Conservation (phyloP, 768 basidiomycete species). For the Naganishia vishniacii region DNA sequence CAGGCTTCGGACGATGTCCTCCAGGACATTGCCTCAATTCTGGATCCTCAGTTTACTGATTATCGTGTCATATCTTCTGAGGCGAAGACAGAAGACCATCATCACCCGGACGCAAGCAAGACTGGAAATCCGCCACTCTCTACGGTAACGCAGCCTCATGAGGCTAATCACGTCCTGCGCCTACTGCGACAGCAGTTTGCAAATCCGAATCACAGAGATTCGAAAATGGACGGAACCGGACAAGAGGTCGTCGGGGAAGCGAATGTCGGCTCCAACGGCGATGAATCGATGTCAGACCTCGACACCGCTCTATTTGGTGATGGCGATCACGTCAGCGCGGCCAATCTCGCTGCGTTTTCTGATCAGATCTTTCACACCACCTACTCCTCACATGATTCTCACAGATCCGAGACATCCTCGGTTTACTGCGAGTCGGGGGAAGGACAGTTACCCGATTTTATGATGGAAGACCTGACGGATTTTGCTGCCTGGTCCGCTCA, state of each 20-base stretch:
- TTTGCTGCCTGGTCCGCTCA: slow-evolving; percentile 20
- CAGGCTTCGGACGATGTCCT: slow-evolving; percentile 11
- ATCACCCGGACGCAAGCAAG: neutral
- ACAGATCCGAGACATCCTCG: slow-evolving; percentile 1
- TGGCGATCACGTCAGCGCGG: neutral
- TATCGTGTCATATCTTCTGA: too few species aligned
- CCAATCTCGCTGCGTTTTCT: slow-evolving; percentile 11
- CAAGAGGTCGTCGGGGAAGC: neutral
- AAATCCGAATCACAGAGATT: neutral
- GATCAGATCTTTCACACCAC: slow-evolving; percentile 11
- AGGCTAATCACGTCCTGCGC: neutral
- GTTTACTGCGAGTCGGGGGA: neutral
- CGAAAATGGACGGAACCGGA: neutral
- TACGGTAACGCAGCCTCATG: neutral
- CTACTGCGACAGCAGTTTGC: neutral
- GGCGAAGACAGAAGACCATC: neutral
- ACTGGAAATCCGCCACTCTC: neutral
- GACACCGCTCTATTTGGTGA: neutral
- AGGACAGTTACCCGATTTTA: neutral
- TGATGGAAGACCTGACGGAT: slow-evolving; percentile 19
- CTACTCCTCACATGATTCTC: neutral
- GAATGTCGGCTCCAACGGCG: neutral
- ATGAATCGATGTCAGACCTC: neutral
- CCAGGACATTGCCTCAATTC: slow-evolving; percentile 7
- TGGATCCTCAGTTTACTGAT: slow-evolving; percentile 15